Conservation (phyloP, 1,139 yeast species). For the Taiozyma sp. region DNA sequence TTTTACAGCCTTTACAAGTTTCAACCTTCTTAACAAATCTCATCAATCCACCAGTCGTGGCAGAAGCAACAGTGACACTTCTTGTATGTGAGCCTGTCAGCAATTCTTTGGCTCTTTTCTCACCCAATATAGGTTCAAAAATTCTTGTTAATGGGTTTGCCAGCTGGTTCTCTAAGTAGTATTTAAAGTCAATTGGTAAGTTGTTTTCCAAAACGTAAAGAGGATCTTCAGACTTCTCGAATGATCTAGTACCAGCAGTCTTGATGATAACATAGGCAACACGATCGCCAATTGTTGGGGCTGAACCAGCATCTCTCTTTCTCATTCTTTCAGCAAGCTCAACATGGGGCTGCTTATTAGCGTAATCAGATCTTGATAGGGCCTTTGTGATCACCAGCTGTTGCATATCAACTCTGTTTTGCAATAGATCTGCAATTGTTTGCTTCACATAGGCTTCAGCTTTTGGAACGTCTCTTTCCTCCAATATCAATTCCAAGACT, state of each 20-base stretch:
- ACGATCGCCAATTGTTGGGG: constrained; percentile 96
- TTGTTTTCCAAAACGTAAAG: constrained; percentile 87
- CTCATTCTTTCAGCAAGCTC: constrained; percentile 95
- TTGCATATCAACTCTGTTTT: constrained; percentile 87
- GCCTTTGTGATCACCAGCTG: constrained; percentile 94
- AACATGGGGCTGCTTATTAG: constrained; percentile 96
- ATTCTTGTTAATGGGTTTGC: constrained; percentile 91
- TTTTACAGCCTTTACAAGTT: constrained; percentile 81
- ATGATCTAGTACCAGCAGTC: constrained; percentile 82
- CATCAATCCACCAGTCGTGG: constrained; percentile 77
- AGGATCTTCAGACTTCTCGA: constrained; percentile 97
- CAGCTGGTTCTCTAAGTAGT: constrained; percentile 88
- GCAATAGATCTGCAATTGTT: constrained; percentile 85
- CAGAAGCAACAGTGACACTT: constrained; percentile 56
- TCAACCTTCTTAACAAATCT: constrained; percentile 87
- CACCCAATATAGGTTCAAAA: constrained; percentile 93
- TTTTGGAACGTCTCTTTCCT: constrained; percentile 82
- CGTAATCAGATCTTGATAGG: constrained; percentile 76
- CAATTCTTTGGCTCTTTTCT: constrained; percentile 70
- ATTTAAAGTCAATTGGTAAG: constrained; percentile 89
- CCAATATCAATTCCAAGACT: constrained; percentile 77
- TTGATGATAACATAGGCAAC: constrained; percentile 93
- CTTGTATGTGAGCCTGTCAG: constrained; percentile 80
- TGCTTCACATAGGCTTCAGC: constrained; percentile 84
- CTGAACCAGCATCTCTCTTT: constrained; percentile 95